A percentile compares a stretch with the other conserved stretches of the same genome.
These are phyloP conservation scores for Metschnikowia baotianmanensis DNA, from an alignment of 805 yeast genomes.

Conservation along the genomic window DNA sequence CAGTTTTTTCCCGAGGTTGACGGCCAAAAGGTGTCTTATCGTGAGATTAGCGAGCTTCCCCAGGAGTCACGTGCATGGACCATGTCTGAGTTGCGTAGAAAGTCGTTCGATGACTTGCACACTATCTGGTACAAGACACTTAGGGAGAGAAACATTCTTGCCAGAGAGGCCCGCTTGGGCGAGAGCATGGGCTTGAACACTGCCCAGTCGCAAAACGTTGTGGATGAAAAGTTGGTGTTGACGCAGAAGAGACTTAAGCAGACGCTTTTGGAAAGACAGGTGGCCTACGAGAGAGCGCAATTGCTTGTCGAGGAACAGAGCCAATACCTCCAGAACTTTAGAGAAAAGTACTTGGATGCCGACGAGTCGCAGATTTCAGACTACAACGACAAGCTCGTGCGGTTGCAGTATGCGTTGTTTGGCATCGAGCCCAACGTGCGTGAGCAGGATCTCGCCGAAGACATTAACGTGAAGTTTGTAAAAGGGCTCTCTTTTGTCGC, in stretches of 20 bases:
- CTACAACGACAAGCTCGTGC: conserved; percentile 64
- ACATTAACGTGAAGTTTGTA: conserved; percentile 47
- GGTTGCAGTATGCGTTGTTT: conserved; percentile 78
- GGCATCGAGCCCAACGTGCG: conserved; percentile 75
- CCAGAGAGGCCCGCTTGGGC: conserved; percentile 69
- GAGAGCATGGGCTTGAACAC: conserved; percentile 26
- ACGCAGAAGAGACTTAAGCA: conserved; percentile 65
- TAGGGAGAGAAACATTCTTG: conserved; percentile 76
- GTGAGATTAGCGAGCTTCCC: conserved; percentile 54
- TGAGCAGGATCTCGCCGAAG: conserved; percentile 54
- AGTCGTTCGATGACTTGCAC: conserved; percentile 89
- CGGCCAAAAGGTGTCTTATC: conserved; percentile 53
- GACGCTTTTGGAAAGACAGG: conserved; percentile 82
- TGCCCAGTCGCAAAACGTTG: conserved; percentile 39
- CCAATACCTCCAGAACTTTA: conserved; percentile 56
- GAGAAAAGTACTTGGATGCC: conserved; percentile 51
- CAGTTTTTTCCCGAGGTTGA: conserved; percentile 65
- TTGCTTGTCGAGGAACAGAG: conserved; percentile 43
- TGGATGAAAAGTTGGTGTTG: conserved; percentile 37
- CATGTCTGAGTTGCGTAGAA: conserved; percentile 83
- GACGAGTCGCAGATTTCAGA: conserved; percentile 53
- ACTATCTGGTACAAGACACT: conserved; percentile 85
- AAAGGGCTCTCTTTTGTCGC: conserved; percentile 72
- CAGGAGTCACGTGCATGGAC: conserved; percentile 76
- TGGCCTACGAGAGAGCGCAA: conserved; percentile 61